These are phyloP conservation scores for Cucumis variabilis DNA, from an alignment of 331 rosid genomes.

Conservation along the genomic window DNA sequence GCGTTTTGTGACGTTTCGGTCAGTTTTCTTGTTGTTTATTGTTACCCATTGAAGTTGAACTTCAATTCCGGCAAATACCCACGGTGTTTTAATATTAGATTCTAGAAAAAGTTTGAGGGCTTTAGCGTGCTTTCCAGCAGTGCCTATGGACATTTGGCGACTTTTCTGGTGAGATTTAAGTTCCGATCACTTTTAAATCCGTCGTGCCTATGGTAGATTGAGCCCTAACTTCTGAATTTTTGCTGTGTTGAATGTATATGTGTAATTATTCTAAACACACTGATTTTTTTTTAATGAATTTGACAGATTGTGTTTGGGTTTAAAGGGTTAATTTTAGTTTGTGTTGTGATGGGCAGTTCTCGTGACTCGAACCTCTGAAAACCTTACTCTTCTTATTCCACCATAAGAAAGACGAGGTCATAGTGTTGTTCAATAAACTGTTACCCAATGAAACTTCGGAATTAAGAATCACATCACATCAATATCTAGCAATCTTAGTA, in stretches of 20 bases:
- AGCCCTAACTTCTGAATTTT: neutral
- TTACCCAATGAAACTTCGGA: conserved; percentile 1
- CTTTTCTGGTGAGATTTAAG: neutral
- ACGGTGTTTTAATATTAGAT: too few relatives aligned
- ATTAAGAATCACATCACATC: neutral
- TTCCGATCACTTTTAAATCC: neutral
- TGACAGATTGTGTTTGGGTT: neutral
- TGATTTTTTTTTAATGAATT: neutral
- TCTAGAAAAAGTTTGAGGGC: neutral
- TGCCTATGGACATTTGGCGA: neutral
- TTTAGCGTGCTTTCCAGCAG: neutral
- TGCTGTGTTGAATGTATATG: neutral
- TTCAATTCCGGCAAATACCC: too few relatives aligned
- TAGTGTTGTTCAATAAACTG: neutral
- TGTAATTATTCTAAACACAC: neutral
- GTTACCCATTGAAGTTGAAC: too few relatives aligned
- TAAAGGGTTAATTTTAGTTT: neutral
- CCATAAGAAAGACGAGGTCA: neutral
- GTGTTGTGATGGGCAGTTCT: neutral
- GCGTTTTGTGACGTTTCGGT: neutral
- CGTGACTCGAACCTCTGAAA: neutral
- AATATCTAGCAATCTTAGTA: neutral
- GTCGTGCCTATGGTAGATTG: neutral
- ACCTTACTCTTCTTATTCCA: neutral
- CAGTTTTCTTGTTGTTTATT: neutral